Conservation (phyloP, 345 rosid species). For the Mercurialis annua region DNA sequence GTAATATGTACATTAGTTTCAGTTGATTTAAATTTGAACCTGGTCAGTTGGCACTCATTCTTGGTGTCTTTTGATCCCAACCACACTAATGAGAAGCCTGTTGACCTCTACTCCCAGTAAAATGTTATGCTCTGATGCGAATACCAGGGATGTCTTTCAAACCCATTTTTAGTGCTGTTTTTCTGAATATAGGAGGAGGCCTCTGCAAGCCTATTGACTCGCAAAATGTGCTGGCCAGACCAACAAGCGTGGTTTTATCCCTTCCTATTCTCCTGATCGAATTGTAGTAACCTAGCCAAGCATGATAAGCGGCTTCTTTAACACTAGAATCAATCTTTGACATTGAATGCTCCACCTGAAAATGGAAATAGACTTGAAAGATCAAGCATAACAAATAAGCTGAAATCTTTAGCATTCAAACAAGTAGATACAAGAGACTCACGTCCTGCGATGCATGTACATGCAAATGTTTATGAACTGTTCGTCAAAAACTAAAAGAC, state of each 20-base stretch:
- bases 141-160: conserved; percentile 78
- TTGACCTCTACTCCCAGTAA: neutral
- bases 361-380: conserved; percentile 15
- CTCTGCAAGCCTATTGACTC: conserved; percentile 74
- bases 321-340: conserved; percentile 66
- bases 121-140: conserved; percentile 36
- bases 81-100: neutral
- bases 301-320: conserved; percentile 94
- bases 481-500: neutral
- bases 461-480: neutral
- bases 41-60: neutral
- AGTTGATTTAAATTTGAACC: conserved; percentile 19
- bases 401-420: neutral
- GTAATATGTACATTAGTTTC: conserved; percentile 4
- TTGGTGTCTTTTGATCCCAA: neutral
- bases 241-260: conserved; percentile 81
- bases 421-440: neutral
- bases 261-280: conserved; percentile 81
- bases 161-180: conserved; percentile 94
- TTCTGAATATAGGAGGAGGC: conserved; percentile 73
- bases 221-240: conserved; percentile 69
- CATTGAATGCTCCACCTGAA: conserved; percentile 67
- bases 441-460: neutral
- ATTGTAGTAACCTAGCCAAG: conserved; percentile 94
- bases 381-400: neutral